These are phyloP conservation scores for Jamesozyma spencerorum DNA, from an alignment of 805 yeast genomes.

Conservation along the genomic window DNA sequence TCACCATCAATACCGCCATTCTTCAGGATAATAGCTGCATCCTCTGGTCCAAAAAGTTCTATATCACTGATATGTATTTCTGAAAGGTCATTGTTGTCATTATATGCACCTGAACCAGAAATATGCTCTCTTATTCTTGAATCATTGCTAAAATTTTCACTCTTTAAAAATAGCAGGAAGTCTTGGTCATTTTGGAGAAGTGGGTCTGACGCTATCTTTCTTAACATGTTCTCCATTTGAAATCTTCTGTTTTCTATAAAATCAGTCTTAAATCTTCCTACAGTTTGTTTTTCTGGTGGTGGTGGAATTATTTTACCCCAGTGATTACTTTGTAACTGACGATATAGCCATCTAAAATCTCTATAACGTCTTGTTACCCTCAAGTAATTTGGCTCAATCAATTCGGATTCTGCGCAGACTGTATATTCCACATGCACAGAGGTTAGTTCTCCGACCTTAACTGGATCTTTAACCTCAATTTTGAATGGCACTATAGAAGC, in stretches of 20 bases:
- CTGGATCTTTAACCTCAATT: slow-evolving; percentile 80
- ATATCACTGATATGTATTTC: slow-evolving; percentile 29
- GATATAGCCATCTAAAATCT: slow-evolving; percentile 91
- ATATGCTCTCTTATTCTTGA: slow-evolving; percentile 60
- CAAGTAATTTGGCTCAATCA: slow-evolving; percentile 20
- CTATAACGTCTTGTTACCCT: slow-evolving; percentile 76
- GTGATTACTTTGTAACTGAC: slow-evolving; percentile 74
- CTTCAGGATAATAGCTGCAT: slow-evolving; percentile 21
- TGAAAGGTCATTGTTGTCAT: slow-evolving; percentile 33
- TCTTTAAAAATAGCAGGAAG: slow-evolving; percentile 66
- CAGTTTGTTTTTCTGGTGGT: slow-evolving; percentile 88
- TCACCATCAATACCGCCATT: slow-evolving; percentile 32
- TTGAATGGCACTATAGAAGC: slow-evolving; percentile 32
- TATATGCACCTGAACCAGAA: slow-evolving; percentile 45
- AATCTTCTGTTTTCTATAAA: slow-evolving; percentile 80
- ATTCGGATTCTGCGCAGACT: slow-evolving; percentile 49
- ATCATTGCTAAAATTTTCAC: slow-evolving; percentile 58
- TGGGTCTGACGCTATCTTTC: slow-evolving; percentile 51
- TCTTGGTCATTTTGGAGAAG: slow-evolving; percentile 62
- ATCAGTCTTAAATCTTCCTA: slow-evolving; percentile 84
- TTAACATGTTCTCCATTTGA: slow-evolving; percentile 79
- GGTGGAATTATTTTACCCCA: slow-evolving; percentile 92
- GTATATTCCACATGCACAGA: slow-evolving; percentile 82
- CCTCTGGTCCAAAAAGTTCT: slow-evolving; percentile 27
- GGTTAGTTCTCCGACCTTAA: slow-evolving; percentile 83